phyloP scores from a whole-genome alignment of 495 filamentous ascomycete species.

The Aspergillus funiculosus region DNA sequence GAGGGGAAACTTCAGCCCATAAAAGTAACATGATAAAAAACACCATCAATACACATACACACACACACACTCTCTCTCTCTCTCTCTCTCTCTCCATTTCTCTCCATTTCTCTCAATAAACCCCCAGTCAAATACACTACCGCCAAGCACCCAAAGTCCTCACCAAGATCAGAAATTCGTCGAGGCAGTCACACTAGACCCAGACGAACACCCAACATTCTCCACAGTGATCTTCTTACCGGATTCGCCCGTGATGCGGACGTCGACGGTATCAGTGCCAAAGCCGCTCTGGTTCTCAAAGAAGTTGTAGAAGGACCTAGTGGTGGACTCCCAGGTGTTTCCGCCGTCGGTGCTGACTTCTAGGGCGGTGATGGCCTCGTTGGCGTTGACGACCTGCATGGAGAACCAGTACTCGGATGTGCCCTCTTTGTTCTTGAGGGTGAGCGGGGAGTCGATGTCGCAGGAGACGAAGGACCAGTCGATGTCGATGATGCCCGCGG shows the following conservation, averaged over 20 bases:
- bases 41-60: no score
- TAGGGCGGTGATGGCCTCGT: slow-evolving; percentile 44
- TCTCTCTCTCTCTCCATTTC: no score
- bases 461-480: slow-evolving; percentile 48
- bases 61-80: no score
- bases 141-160: no score
- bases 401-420: slow-evolving; percentile 50
- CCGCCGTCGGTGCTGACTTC: slow-evolving; percentile 56
- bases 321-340: slow-evolving; percentile 46
- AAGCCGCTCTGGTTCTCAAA: slow-evolving; percentile 53
- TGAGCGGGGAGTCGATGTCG: slow-evolving; percentile 44
- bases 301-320: slow-evolving; percentile 51
- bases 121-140: background rate
- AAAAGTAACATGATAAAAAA: no score
- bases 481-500: slow-evolving; percentile 50
- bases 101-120: no score
- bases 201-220: slow-evolving; percentile 22
- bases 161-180: slow-evolving; percentile 23
- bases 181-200: slow-evolving; percentile 20
- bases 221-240: slow-evolving; percentile 36
- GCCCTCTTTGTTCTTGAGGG: slow-evolving; percentile 53
- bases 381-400: slow-evolving; percentile 56
- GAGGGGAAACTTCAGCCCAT: no score
- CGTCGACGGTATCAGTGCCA: slow-evolving; percentile 45
- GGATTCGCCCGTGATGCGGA: slow-evolving; percentile 47